phyloP scores from a whole-genome alignment of 805 yeast species.

The Maudiozyma turicensis region DNA sequence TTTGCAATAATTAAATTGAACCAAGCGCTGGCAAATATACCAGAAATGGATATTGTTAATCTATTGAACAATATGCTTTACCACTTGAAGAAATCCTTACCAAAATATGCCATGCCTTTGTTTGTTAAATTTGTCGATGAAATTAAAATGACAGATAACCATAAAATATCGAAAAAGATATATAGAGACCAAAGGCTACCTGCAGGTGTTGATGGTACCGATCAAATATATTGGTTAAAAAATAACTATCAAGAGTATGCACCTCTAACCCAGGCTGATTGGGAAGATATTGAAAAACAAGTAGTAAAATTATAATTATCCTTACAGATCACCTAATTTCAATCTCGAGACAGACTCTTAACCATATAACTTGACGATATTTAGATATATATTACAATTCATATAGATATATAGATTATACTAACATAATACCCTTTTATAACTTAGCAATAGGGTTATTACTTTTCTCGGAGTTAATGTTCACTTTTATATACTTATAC shows the following conservation, averaged over 20 bases:
- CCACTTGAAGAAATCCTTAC: constrained; percentile 39
- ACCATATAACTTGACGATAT: too few relatives aligned
- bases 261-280: constrained; percentile 45
- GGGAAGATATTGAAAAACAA: constrained; percentile 35
- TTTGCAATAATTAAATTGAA: constrained; percentile 63
- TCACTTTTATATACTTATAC: too few relatives aligned
- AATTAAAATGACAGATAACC: constrained; percentile 67
- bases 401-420: too few relatives aligned
- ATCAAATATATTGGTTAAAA: constrained; percentile 63
- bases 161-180: constrained; percentile 64
- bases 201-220: constrained; percentile 50
- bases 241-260: constrained; percentile 38
- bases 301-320: constrained; percentile 17
- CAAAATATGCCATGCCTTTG: constrained; percentile 78
- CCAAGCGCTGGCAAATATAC: constrained; percentile 15
- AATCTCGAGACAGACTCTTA: neutral
- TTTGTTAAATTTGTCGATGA: constrained; percentile 59
- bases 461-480: too few relatives aligned
- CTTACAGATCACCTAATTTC: neutral
- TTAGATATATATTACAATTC: neutral
- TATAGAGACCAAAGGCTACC: constrained; percentile 64
- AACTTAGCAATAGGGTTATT: too few relatives aligned
- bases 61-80: constrained; percentile 34
- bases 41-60: constrained; percentile 16
- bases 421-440: too few relatives aligned